Evolutionary conservation across 345 rosid species (phyloP), one percentile per base, ranked within the genome.

Genomic region (Salix purpurea): DNA sequence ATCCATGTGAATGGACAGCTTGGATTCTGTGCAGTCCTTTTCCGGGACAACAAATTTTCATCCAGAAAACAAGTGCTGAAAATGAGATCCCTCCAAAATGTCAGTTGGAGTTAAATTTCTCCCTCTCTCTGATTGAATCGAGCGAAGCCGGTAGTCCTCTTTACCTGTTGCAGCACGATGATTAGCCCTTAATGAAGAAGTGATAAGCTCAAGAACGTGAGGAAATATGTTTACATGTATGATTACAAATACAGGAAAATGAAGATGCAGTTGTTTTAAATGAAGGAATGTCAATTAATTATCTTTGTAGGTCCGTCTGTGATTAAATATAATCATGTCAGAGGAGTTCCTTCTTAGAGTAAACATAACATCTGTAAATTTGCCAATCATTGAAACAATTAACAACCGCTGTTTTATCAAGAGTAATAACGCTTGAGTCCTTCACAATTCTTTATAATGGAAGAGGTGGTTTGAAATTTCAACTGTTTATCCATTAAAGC

Each of bases 401-500:
- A 67, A 14, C 23, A 23, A 36, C 50, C 11, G 39, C 69, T 75
- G n/a, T 24, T 37, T 21, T 42, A 30, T 48, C 19, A 74, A 13
- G 62, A 46, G 6, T 9, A 56, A 39, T 26, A n/a, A 56, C 56
- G 39, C 12, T 54, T 2, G 73, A 68, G 73, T 76, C 26, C 54
- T 37, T 18, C 72, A 67, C 78, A 75, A 52, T 67, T 58, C 32
- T 67, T 52, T 50, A 68, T 54, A 67, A 54, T 68, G 39, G 11
- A 15, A 58, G 67, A 15, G n/a, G 32, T 54, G 72, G 62, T 7
- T n/a, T n/a, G 12, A 30, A 60, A 24, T n/a, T 1, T 13, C 28
- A 71, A 10, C 37, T 60, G 4, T 66, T 39, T 24, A 36, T 37
- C 15, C 30, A 34, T n/a, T 1, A 39, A 73, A 61, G 21, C 32